Base-by-base conservation (phyloP, 2,329 filamentous ascomycete species). In the Scytalidium sp. region DNA sequence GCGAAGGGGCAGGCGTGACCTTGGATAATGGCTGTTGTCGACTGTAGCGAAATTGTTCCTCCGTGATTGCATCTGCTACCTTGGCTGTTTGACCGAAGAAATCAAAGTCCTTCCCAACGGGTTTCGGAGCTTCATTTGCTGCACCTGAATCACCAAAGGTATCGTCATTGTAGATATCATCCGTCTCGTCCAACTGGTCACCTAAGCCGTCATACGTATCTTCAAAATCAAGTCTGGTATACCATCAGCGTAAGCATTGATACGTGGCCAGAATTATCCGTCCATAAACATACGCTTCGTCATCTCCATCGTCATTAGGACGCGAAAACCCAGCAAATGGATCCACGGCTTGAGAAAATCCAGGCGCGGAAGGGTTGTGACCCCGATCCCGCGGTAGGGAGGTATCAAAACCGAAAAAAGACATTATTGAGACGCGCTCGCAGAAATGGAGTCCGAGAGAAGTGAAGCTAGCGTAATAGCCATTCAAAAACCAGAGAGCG, bases 161-260 rank as follows among this genome's bases (percentile, higher is more conserved):
- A 66, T 97, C 94, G 62, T 97, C 90, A 69, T 99, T 99, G 78
- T 97, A 90, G 45, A 81, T 90, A 75, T 99, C 94, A 63, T 93
- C 89, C 19, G 88, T 86, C 67, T 99, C 93, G 62, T 96, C 86
- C 29, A 99, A 84, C 68, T 88, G 84, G 64, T 96, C 88, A 50
- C 91, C 94, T 39, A 99, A 77, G 17, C 93, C 93, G 69, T 99
- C 94, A 67, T 97, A 97, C 32, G 93, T 97, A 66, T 99, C 91
- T 62, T 99, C 94, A 60, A 97, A 99, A 62, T 97, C 88, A 62
- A 88, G 80, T 49, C 84, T 87, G 60, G 3, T 48, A 79, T 22
- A 36, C 29, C 6, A 41, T 52, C 44, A 55, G 50, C 20, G 20
- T 54, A 50, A 51, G 51, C 46, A 46, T 22, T 40, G 36, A 20